Percentiles rank a stretch among this genome's conserved stretches.
Conservation (phyloP, 2,329 filamentous ascomycete species). For the Arthrobotrys iridis region DNA sequence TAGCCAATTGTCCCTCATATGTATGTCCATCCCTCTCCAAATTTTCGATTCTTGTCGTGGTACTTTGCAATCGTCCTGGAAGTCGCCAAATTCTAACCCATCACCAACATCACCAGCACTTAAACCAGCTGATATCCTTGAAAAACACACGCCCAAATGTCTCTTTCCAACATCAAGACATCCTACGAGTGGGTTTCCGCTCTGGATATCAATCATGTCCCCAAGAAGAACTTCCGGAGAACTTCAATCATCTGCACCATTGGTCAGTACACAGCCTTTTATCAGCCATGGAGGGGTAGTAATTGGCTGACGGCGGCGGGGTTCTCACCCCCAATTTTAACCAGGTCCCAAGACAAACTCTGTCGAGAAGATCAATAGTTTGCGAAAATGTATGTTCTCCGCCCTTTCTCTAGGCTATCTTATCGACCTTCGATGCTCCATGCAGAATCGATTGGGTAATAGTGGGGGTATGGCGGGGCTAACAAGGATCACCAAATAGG, state of each 20-base stretch:
- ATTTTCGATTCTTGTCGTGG: neutral
- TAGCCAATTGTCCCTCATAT: constrained; percentile 25
- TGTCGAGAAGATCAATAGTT: constrained; percentile 92
- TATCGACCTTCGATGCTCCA: neutral
- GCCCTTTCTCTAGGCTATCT: neutral
- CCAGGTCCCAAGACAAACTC: constrained; percentile 96
- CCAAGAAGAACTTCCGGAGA: constrained; percentile 88
- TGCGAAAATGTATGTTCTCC: constrained; percentile 71
- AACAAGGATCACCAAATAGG: constrained; percentile 63
- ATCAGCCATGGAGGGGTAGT: constrained; percentile 15
- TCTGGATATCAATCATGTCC: constrained; percentile 89
- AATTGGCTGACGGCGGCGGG: constrained; percentile 47
- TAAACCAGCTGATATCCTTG: neutral
- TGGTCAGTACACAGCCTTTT: constrained; percentile 65
- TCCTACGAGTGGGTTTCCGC: constrained; percentile 71
- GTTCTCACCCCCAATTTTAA: neutral
- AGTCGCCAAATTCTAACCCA: constrained; percentile 25
- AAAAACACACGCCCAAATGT: constrained; percentile 27
- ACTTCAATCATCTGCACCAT: constrained; percentile 99
- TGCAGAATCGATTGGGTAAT: constrained; percentile 9
- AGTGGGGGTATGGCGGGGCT: constrained; percentile 43
- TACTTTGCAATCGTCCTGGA: neutral
- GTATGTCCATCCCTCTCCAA: neutral
- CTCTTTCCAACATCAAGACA: constrained; percentile 53
- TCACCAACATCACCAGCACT: neutral